phyloP scores from a whole-genome alignment of 148 eudicot species.

The Chenopodium suecicum region DNA sequence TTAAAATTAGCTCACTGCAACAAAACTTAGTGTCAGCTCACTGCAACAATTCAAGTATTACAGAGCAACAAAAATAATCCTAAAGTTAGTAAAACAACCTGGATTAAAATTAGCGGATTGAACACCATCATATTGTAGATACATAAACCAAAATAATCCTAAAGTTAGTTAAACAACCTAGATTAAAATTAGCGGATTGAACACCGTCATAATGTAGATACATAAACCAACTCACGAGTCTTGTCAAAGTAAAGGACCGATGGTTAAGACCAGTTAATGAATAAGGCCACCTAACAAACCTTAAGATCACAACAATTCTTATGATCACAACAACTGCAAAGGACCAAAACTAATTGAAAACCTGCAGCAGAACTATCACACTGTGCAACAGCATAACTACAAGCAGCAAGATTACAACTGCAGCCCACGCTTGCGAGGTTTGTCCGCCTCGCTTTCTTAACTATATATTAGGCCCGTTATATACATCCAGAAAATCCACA shows the following conservation, averaged over 20 bases:
- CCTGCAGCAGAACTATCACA: not conserved
- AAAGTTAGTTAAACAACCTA: too few relatives aligned
- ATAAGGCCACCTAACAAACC: not conserved
- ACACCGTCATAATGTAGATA: not conserved
- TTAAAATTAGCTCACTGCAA: too few relatives aligned
- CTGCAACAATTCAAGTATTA: too few relatives aligned
- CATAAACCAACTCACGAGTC: not conserved
- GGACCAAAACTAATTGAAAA: not conserved
- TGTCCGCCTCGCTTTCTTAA: not conserved
- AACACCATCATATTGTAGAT: not conserved
- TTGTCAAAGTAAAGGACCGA: not conserved
- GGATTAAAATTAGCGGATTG: not conserved
- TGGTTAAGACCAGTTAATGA: not conserved
- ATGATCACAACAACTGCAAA: not conserved
- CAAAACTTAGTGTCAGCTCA: too few relatives aligned
- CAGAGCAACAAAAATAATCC: not conserved
- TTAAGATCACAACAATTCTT: too few relatives aligned
- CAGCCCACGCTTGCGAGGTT: not conserved
- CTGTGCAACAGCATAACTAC: not conserved
- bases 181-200: not conserved
- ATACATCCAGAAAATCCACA: not conserved
- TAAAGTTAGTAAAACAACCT: too few relatives aligned
- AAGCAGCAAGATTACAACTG: not conserved
- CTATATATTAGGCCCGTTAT: not conserved
- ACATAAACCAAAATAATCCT: not conserved